Conservation (phyloP, 225 moss, liverwort and hornwort genomes). For the Sphagnum tenellum region DNA sequence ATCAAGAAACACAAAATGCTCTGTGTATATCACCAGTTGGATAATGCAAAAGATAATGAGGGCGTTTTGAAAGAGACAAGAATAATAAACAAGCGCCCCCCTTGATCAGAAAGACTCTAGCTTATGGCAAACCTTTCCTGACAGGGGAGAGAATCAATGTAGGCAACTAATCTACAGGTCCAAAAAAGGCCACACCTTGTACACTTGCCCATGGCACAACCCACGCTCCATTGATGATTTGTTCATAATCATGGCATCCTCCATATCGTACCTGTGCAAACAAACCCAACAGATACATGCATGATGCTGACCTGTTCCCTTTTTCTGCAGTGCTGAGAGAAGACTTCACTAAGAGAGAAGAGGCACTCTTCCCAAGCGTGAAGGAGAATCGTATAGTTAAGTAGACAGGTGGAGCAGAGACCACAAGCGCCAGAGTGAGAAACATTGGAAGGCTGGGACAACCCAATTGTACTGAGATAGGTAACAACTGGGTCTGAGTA, state of each 20-base stretch:
- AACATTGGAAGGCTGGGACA: no score
- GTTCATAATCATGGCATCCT: constrained; percentile 98
- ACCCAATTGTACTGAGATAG: no score
- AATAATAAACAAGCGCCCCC: no score
- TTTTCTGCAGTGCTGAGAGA: neutral
- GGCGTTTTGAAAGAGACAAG: no score
- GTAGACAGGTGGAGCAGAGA: no score
- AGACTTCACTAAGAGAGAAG: no score
- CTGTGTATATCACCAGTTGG: neutral
- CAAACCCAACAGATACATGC: no score
- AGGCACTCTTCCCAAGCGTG: no score
- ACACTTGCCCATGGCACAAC: constrained; percentile 87
- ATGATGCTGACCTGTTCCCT: constrained; percentile 4
- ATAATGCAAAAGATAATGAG: neutral
- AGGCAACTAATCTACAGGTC: neutral
- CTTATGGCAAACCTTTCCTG: neutral
- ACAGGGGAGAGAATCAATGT: neutral
- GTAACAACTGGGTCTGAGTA: no score
- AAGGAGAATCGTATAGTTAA: no score
- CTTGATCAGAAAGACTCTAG: no score
- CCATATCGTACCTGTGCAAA: constrained; percentile 81
- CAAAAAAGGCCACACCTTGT: constrained; percentile 49
- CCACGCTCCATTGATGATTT: constrained; percentile 97
- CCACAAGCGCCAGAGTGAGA: no score
- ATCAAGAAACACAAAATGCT: constrained; percentile 2